These are phyloP conservation scores for Neofusicoccum sp. DNA, from an alignment of 2,329 filamentous ascomycete genomes.

Conservation along the genomic window DNA sequence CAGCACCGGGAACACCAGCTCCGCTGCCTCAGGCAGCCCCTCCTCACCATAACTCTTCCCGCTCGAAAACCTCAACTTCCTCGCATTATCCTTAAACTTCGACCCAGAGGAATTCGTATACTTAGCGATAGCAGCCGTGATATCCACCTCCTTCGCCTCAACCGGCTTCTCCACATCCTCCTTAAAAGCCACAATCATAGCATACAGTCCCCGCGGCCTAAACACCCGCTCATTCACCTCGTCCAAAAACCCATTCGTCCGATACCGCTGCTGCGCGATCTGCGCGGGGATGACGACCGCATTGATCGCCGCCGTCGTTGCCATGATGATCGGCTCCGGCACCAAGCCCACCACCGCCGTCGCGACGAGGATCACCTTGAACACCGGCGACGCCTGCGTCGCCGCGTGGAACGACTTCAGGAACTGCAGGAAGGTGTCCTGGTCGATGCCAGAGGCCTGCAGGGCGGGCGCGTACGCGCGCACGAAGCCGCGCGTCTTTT, in stretches of 20 bases:
- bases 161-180: constrained; percentile 44
- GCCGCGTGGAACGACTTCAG: constrained; percentile 48
- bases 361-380: constrained; percentile 21
- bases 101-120: no score
- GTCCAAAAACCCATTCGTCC: constrained; percentile 56
- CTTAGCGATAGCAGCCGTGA: constrained; percentile 40
- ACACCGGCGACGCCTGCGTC: constrained; percentile 25
- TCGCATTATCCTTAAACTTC: constrained; percentile 29
- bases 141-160: constrained; percentile 30
- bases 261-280: constrained; percentile 37
- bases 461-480: constrained; percentile 54
- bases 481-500: constrained; percentile 51
- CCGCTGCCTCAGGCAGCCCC: constrained; percentile 40
- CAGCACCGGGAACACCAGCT: constrained; percentile 40
- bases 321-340: constrained; percentile 42
- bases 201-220: constrained; percentile 55
- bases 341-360: constrained; percentile 40
- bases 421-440: constrained; percentile 51
- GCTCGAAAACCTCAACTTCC: constrained; percentile 38
- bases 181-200: constrained; percentile 55
- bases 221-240: constrained; percentile 58
- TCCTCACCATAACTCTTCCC: constrained; percentile 42
- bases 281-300: constrained; percentile 43
- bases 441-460: constrained; percentile 46
- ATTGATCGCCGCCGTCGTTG: constrained; percentile 46